Conservation (phyloP, 2,329 filamentous ascomycete genomes). For the Pseudonectria foliicola region DNA sequence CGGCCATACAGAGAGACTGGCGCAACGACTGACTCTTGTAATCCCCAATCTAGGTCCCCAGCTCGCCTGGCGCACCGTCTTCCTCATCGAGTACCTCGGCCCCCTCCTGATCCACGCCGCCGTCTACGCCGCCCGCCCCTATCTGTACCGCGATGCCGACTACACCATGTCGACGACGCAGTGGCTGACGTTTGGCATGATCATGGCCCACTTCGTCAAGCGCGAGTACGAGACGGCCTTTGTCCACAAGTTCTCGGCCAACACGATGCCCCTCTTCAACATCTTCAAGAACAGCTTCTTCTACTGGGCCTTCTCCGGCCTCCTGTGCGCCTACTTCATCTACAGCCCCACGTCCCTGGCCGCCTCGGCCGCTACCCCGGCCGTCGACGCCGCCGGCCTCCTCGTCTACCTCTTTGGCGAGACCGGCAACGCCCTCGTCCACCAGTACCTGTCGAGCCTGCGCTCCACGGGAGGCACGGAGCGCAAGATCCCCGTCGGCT, state of each 20-base stretch:
- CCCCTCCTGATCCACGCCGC: slow-evolving; percentile 81
- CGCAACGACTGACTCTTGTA: not conserved
- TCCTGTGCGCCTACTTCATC: slow-evolving; percentile 76
- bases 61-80: slow-evolving; percentile 88
- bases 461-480: slow-evolving; percentile 75
- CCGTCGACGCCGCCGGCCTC: slow-evolving; percentile 59
- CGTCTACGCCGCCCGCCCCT: slow-evolving; percentile 63
- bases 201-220: slow-evolving; percentile 83
- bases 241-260: slow-evolving; percentile 88
- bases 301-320: slow-evolving; percentile 83
- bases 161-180: slow-evolving; percentile 58
- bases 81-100: slow-evolving; percentile 89
- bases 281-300: slow-evolving; percentile 93
- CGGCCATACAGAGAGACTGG: too few species aligned
- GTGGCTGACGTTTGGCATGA: slow-evolving; percentile 64
- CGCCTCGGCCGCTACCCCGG: slow-evolving; percentile 41
- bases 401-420: slow-evolving; percentile 72
- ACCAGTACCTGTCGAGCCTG: slow-evolving; percentile 70
- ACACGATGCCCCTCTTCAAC: slow-evolving; percentile 86
- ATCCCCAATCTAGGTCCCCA: slow-evolving; percentile 58
- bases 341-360: slow-evolving; percentile 70
- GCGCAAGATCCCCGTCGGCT: slow-evolving; percentile 77
- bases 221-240: slow-evolving; percentile 92
- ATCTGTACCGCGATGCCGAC: slow-evolving; percentile 42
- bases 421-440: slow-evolving; percentile 70